These are phyloP conservation scores for Diplocarpon mali DNA, from an alignment of 2,329 filamentous ascomycete genomes.

Conservation along the genomic window DNA sequence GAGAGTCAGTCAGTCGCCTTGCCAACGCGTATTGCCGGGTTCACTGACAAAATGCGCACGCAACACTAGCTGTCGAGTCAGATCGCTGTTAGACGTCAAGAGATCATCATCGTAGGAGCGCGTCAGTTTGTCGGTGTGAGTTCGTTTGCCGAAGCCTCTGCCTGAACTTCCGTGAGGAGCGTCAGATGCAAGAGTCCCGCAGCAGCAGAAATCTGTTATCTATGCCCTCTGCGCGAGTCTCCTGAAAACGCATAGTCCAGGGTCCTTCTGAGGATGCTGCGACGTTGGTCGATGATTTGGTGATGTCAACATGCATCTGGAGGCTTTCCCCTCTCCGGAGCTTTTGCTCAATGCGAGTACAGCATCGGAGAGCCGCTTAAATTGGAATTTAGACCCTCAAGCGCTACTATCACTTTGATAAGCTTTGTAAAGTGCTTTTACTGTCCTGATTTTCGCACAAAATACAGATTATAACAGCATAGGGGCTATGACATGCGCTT, in stretches of 20 bases:
- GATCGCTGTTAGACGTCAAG: neutral
- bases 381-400: neutral
- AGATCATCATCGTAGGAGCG: neutral
- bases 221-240: neutral
- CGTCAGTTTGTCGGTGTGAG: constrained; percentile 28
- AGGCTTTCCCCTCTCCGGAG: constrained; percentile 10
- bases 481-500: constrained; percentile 38
- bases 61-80: constrained; percentile 1
- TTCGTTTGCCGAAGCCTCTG: constrained; percentile 5
- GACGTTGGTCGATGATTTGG: neutral
- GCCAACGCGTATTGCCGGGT: neutral
- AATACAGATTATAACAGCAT: too few relatives aligned
- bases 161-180: constrained; percentile 3
- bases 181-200: constrained; percentile 6
- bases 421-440: constrained; percentile 5
- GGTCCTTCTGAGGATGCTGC: neutral
- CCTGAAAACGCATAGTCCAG: neutral
- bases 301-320: constrained; percentile 22
- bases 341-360: constrained; percentile 10
- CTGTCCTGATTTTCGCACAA: constrained; percentile 10
- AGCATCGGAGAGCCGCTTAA: constrained; percentile 2
- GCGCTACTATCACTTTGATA: neutral
- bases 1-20: too few relatives aligned
- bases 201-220: constrained; percentile 8
- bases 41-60: neutral